A percentile compares a stretch with the other conserved stretches of the same genome.
These are phyloP conservation scores for Cicer arietinum DNA, from an alignment of 306 rosid species.

Conservation along the genomic window DNA sequence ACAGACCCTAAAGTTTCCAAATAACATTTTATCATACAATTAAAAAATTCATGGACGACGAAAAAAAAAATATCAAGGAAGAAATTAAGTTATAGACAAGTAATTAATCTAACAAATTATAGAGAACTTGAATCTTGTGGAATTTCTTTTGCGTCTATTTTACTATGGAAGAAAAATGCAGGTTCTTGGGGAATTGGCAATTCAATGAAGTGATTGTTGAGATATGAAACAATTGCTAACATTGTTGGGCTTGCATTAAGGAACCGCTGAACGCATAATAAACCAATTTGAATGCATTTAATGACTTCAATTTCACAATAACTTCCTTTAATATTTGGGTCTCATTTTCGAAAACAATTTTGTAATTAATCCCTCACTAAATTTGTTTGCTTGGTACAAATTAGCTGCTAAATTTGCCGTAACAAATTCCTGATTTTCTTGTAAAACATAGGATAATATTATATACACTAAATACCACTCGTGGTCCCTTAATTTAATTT, in stretches of 20 bases:
- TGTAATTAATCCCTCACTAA: no score
- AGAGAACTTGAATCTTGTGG: neutral
- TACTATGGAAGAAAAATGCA: neutral
- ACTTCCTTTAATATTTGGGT: constrained; percentile 19
- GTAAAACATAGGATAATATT: no score
- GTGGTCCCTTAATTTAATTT: no score
- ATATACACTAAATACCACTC: no score
- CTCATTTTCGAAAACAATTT: neutral
- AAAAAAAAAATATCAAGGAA: constrained; percentile 7
- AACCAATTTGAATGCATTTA: constrained; percentile 52
- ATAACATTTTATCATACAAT: no score
- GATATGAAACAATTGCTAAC: constrained; percentile 39
- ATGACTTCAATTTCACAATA: constrained; percentile 45
- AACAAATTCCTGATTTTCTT: no score
- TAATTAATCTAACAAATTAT: neutral
- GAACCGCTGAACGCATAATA: constrained; percentile 54
- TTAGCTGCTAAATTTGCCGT: no score
- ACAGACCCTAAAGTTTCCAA: no score
- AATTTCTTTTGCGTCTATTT: neutral
- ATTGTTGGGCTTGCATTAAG: constrained; percentile 54
- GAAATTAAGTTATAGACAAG: constrained; percentile 10
- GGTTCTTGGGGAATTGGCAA: constrained; percentile 49
- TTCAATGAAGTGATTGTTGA: constrained; percentile 39
- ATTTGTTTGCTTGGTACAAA: no score
- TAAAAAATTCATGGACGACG: no score